Evolutionary conservation across 371 early-diverging fungal species (phyloP).

Genomic region (Paramicrosporidium saccamoebae): DNA sequence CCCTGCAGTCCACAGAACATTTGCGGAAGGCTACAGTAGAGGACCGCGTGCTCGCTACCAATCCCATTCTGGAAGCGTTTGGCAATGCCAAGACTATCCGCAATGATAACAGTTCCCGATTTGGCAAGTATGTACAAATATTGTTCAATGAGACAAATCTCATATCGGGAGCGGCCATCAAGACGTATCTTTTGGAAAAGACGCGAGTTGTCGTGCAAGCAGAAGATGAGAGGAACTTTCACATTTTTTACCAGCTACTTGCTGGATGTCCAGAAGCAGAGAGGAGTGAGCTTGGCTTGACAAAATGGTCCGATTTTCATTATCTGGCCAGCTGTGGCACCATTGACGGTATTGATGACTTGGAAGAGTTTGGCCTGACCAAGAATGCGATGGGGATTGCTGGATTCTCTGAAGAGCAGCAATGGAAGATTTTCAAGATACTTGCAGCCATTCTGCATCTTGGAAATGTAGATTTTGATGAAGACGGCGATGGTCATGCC

Average conservation of each 20-base stretch:
- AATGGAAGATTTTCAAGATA: constrained; percentile 59
- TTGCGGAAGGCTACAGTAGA: constrained; percentile 9
- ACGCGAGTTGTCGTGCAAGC: constrained; percentile 87
- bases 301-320: constrained; percentile 30
- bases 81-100: constrained; percentile 99
- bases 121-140: constrained; percentile 95
- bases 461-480: constrained; percentile 58
- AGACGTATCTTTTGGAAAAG: constrained; percentile 89
- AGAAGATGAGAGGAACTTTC: constrained; percentile 77
- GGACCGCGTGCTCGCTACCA: constrained; percentile 60
- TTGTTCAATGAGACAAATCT: constrained; percentile 33
- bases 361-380: constrained; percentile 52
- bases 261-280: constrained; percentile 48
- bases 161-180: constrained; percentile 76
- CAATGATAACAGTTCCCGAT: constrained; percentile 93
- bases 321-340: constrained; percentile 57
- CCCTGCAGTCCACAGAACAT: background rate
- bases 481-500: constrained; percentile 18
- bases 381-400: constrained; percentile 45
- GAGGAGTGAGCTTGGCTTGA: constrained; percentile 32
- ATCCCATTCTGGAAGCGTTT: constrained; percentile 96
- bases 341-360: constrained; percentile 62
- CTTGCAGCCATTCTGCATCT: constrained; percentile 66
- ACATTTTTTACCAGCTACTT: constrained; percentile 94
- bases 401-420: constrained; percentile 42